These are phyloP conservation scores for Setaria viridis DNA, from an alignment of 202 grass and related monocot species.

Conservation along the genomic window DNA sequence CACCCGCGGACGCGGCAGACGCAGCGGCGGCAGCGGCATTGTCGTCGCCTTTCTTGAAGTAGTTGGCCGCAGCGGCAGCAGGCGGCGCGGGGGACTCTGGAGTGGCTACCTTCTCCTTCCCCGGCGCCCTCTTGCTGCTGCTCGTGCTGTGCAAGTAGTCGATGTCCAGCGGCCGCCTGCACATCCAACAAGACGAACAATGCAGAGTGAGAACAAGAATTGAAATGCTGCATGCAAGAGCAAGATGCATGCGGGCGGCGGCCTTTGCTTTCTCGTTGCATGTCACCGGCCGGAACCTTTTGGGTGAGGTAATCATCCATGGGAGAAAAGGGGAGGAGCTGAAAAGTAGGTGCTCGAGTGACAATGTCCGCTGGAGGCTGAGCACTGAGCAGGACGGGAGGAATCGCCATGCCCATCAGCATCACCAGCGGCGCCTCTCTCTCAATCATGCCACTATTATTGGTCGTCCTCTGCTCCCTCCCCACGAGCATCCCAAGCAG, in stretches of 20 bases:
- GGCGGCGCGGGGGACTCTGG: constrained; percentile 47
- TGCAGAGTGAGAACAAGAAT: not conserved
- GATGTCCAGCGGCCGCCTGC: constrained; percentile 94
- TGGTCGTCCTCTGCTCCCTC: constrained; percentile 55
- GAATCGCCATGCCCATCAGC: constrained; percentile 50
- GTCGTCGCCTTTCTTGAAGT: constrained; percentile 76
- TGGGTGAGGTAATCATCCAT: constrained; percentile 43
- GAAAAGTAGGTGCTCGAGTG: constrained; percentile 38
- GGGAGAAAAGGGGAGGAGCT: not conserved
- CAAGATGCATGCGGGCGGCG: too few species aligned
- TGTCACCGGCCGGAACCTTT: not conserved
- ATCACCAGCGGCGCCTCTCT: constrained; percentile 32
- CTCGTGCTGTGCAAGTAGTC: constrained; percentile 80
- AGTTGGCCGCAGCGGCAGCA: constrained; percentile 1
- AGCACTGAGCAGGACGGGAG: not conserved
- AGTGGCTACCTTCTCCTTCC: constrained; percentile 65
- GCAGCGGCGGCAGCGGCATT: not conserved
- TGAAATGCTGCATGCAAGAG: too few species aligned
- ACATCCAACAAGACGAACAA: not conserved
- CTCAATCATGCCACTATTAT: constrained; percentile 67
- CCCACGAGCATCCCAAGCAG: constrained; percentile 57
- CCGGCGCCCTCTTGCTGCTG: constrained; percentile 71
- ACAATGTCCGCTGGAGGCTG: not conserved
- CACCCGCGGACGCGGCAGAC: not conserved
- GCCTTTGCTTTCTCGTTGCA: not conserved